A percentile compares a stretch with the other conserved stretches of the same genome.
Evolutionary conservation across 2,329 filamentous ascomycete species (phyloP).

Genomic region (Fusarium paranaense): DNA sequence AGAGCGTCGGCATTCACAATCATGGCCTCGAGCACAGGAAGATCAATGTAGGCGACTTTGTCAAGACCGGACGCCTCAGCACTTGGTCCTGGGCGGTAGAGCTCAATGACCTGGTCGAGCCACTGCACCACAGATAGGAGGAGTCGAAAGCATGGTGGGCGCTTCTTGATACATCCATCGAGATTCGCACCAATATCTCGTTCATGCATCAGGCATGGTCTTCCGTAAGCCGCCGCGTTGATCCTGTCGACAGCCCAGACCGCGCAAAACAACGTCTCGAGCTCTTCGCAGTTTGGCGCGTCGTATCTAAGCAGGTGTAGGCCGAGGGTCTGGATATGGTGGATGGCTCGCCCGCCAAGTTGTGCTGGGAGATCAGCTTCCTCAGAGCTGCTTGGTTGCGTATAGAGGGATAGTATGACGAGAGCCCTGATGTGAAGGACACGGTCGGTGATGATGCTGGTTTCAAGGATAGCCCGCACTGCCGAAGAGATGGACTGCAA

Average conservation of each 20-base stretch:
- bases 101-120: constrained; percentile 68
- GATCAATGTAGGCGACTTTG: constrained; percentile 61
- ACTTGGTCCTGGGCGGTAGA: constrained; percentile 68
- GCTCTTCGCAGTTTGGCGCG: constrained; percentile 54
- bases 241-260: constrained; percentile 72
- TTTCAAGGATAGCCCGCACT: constrained; percentile 62
- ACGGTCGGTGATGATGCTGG: constrained; percentile 65
- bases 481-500: constrained; percentile 61
- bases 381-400: constrained; percentile 64
- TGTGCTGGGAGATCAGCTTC: constrained; percentile 67
- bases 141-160: constrained; percentile 67
- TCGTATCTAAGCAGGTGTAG: constrained; percentile 62
- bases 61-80: constrained; percentile 54
- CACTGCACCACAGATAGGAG: constrained; percentile 66
- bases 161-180: constrained; percentile 61
- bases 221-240: constrained; percentile 69
- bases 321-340: constrained; percentile 67
- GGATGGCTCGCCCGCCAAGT: constrained; percentile 64
- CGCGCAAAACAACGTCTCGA: constrained; percentile 66
- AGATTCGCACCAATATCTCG: constrained; percentile 68
- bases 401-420: constrained; percentile 67
- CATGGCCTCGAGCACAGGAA: constrained; percentile 68
- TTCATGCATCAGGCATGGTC: constrained; percentile 70
- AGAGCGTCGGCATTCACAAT: constrained; percentile 66
- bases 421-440: constrained; percentile 66